Evolutionary conservation across 352 stramenopile genomes (phyloP).

Genomic region (Phytophthora meadii): DNA sequence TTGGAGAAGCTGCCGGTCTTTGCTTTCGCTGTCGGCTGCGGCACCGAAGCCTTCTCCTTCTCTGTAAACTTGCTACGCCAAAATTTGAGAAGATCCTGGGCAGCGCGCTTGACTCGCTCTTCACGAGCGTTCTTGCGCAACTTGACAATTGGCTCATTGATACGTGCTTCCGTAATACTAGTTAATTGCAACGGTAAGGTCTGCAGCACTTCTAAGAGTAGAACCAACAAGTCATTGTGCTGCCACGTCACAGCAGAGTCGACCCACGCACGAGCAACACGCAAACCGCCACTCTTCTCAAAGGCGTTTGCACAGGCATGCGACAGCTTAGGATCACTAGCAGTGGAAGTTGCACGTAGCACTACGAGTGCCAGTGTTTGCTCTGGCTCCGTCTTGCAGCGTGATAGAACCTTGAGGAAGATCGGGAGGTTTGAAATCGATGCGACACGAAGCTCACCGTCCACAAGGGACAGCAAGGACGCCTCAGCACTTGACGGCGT

Average conservation of each 20-base stretch:
- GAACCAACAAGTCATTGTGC: conserved; percentile 81
- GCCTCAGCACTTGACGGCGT: conserved; percentile 49
- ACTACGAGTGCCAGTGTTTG: conserved; percentile 76
- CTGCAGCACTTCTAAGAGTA: conserved; percentile 85
- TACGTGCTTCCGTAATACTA: conserved; percentile 88
- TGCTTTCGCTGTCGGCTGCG: conserved; percentile 29
- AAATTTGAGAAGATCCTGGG: conserved; percentile 87
- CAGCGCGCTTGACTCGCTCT: conserved; percentile 79
- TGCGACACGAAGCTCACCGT: conserved; percentile 57
- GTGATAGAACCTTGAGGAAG: conserved; percentile 67
- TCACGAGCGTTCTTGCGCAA: conserved; percentile 80
- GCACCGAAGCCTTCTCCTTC: conserved; percentile 64
- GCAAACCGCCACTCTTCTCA: conserved; percentile 76
- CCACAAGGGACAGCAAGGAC: conserved; percentile 63
- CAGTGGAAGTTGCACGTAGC: conserved; percentile 69
- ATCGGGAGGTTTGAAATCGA: conserved; percentile 56
- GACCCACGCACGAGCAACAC: conserved; percentile 81
- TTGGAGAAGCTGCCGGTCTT: conserved; percentile 19
- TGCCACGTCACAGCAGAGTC: conserved; percentile 80
- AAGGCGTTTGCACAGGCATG: conserved; percentile 65
- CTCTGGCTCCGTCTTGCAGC: conserved; percentile 74
- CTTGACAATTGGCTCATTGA: conserved; percentile 91
- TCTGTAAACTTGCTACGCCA: conserved; percentile 88
- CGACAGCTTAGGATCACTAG: conserved; percentile 62
- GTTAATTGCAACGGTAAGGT: conserved; percentile 81